These are phyloP conservation scores for Sporothrix schenckii DNA, from an alignment of 2,329 filamentous ascomycete genomes.

Conservation along the genomic window DNA sequence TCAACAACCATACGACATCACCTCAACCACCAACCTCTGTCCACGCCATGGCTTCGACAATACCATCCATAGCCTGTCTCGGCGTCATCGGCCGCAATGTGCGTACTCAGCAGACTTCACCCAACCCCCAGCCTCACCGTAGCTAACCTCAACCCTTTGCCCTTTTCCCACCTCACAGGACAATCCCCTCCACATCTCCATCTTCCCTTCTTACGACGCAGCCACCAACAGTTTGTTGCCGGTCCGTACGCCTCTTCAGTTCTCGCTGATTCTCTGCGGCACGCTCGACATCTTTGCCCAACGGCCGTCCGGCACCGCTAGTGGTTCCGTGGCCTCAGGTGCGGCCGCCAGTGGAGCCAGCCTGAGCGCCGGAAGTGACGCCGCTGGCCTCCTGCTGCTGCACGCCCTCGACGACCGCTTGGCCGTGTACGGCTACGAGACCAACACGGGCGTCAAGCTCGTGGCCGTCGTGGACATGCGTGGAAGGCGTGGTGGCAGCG, in stretches of 20 bases:
- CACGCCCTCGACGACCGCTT: slow-evolving; percentile 93
- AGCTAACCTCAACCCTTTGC: slow-evolving; percentile 7
- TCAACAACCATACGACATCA: not conserved
- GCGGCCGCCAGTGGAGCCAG: slow-evolving; percentile 43
- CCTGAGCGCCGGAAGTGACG: slow-evolving; percentile 67
- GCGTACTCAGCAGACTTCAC: slow-evolving; percentile 41
- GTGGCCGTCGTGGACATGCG: slow-evolving; percentile 90
- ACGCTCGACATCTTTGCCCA: slow-evolving; percentile 94
- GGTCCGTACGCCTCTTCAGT: slow-evolving; percentile 77
- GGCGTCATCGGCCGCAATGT: slow-evolving; percentile 94
- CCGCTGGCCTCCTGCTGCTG: slow-evolving; percentile 69
- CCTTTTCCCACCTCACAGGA: slow-evolving; percentile 61
- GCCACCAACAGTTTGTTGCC: slow-evolving; percentile 56
- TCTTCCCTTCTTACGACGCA: slow-evolving; percentile 76
- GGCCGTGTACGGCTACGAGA: slow-evolving; percentile 93
- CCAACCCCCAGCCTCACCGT: not conserved
- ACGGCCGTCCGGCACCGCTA: slow-evolving; percentile 60
- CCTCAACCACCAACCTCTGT: too few relatives aligned
- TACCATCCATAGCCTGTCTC: slow-evolving; percentile 86
- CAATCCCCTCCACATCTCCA: slow-evolving; percentile 89
- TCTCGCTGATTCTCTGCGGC: slow-evolving; percentile 85
- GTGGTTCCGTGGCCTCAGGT: slow-evolving; percentile 52
- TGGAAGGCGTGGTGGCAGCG: slow-evolving; percentile 56
- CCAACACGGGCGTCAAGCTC: slow-evolving; percentile 91
- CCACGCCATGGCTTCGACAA: slow-evolving; percentile 58